Conservation (phyloP, 2,329 filamentous ascomycete species). For the Alternaria ethzedia region DNA sequence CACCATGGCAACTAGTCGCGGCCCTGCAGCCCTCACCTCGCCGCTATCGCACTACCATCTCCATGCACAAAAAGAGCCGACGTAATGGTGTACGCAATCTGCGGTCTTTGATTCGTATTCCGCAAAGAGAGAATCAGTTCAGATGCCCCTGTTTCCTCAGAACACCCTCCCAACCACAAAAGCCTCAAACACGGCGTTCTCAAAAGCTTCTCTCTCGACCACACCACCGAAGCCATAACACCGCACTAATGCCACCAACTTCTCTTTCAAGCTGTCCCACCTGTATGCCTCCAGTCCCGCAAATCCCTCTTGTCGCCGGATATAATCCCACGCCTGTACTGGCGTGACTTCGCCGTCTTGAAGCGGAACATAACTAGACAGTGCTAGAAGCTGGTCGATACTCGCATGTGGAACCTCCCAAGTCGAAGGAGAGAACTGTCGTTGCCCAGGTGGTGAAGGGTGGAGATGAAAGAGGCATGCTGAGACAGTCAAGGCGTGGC, state of each 20-base stretch:
- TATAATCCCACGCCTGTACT: constrained; percentile 48
- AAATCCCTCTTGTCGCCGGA: constrained; percentile 36
- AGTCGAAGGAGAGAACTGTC: not conserved
- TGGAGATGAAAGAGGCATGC: constrained; percentile 35
- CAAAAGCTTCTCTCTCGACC: constrained; percentile 18
- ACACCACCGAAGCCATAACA: constrained; percentile 44
- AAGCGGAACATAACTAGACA: constrained; percentile 25
- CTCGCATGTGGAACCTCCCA: constrained; percentile 26
- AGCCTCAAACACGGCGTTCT: constrained; percentile 18
- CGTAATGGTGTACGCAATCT: not conserved
- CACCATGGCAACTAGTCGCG: not conserved
- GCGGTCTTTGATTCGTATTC: not conserved
- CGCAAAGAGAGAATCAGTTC: not conserved
- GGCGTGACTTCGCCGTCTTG: constrained; percentile 42
- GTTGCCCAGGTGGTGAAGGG: constrained; percentile 9
- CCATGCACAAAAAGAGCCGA: not conserved
- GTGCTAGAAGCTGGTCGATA: constrained; percentile 26
- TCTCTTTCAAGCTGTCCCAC: constrained; percentile 33
- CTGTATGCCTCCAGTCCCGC: constrained; percentile 18
- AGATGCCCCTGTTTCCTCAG: not conserved
- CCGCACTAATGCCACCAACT: constrained; percentile 32
- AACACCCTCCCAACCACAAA: constrained; percentile 24
- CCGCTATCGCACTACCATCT: not conserved
- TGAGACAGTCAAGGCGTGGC: constrained; percentile 41
- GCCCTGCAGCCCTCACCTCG: not conserved